Percentiles rank a stretch among this genome's conserved stretches.
phyloP scores from a whole-genome alignment of 306 rosid species.

The Canavalia ensiformis region DNA sequence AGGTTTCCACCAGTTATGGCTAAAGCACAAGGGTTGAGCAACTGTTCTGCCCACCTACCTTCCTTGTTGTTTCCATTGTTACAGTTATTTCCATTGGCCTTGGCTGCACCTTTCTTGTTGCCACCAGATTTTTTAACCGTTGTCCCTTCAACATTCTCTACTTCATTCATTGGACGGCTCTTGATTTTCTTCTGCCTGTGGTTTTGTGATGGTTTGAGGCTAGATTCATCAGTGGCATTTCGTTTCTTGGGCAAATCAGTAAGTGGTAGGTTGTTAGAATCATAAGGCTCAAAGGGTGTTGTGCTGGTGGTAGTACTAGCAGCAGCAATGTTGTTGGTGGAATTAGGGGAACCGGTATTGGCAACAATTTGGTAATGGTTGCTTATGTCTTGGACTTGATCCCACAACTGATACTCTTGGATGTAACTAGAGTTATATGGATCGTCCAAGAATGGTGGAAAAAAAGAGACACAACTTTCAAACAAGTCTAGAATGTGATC shows the following conservation, averaged over 20 bases:
- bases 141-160: slow-evolving; percentile 49
- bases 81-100: slow-evolving; percentile 66
- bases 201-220: slow-evolving; percentile 52
- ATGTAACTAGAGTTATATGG: slow-evolving; percentile 60
- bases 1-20: slow-evolving; percentile 69
- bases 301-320: slow-evolving; percentile 38
- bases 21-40: slow-evolving; percentile 85
- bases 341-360: slow-evolving; percentile 46
- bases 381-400: slow-evolving; percentile 57
- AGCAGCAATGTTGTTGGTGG: slow-evolving; percentile 41
- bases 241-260: slow-evolving; percentile 72
- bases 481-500: slow-evolving; percentile 88
- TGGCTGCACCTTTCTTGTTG: slow-evolving; percentile 61
- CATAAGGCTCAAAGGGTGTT: slow-evolving; percentile 50
- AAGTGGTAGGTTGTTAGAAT: slow-evolving; percentile 44
- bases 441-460: slow-evolving; percentile 79
- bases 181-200: slow-evolving; percentile 56
- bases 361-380: slow-evolving; percentile 54
- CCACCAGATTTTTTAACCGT: slow-evolving; percentile 61
- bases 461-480: slow-evolving; percentile 74
- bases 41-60: slow-evolving; percentile 98
- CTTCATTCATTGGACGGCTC: slow-evolving; percentile 45
- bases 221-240: slow-evolving; percentile 51
- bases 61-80: slow-evolving; percentile 72
- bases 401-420: slow-evolving; percentile 72